A percentile compares a stretch with the other conserved stretches of the same genome.
phyloP scores from a whole-genome alignment of 192 early-diverging fungal genomes.

The Backusella luteola region DNA sequence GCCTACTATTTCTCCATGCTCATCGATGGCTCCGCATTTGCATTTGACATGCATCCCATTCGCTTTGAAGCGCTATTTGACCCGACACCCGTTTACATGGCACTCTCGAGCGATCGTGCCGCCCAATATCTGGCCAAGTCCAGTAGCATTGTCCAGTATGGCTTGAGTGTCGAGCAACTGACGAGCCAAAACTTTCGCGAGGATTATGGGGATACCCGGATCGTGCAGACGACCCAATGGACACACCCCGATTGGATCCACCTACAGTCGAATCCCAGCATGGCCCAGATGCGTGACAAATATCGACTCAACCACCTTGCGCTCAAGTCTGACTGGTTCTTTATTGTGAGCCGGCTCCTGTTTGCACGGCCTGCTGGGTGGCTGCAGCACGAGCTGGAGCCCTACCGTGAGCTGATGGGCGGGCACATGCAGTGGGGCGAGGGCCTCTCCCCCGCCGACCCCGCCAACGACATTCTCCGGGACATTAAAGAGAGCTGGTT shows the following conservation, averaged over 20 bases:
- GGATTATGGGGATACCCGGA: neutral
- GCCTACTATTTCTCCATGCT: slow-evolving; percentile 29
- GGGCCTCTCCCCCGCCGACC: slow-evolving; percentile 17
- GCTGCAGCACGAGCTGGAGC: slow-evolving; percentile 12
- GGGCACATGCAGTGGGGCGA: neutral
- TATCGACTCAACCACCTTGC: slow-evolving; percentile 13
- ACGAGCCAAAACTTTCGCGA: neutral
- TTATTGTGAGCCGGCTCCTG: slow-evolving; percentile 17
- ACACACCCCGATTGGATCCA: neutral
- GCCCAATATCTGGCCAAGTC: slow-evolving; percentile 9
- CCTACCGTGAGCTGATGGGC: slow-evolving; percentile 20
- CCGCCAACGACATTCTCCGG: neutral
- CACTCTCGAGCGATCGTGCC: slow-evolving; percentile 14
- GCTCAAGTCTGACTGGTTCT: slow-evolving; percentile 30
- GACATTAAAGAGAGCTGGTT: slow-evolving; percentile 3
- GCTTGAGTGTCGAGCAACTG: neutral
- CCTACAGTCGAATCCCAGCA: neutral
- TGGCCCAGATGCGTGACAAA: slow-evolving; percentile 3
- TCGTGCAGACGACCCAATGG: slow-evolving; percentile 9
- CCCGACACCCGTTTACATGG: slow-evolving; percentile 12
- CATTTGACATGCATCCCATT: slow-evolving; percentile 20
- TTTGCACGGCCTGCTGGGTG: slow-evolving; percentile 20
- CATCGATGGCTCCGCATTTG: slow-evolving; percentile 23
- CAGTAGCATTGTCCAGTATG: no score
- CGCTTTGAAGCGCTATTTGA: slow-evolving; percentile 26